Evolutionary conservation across 192 early-diverging fungal species (phyloP).

Genomic region (Coemansia sp.): DNA sequence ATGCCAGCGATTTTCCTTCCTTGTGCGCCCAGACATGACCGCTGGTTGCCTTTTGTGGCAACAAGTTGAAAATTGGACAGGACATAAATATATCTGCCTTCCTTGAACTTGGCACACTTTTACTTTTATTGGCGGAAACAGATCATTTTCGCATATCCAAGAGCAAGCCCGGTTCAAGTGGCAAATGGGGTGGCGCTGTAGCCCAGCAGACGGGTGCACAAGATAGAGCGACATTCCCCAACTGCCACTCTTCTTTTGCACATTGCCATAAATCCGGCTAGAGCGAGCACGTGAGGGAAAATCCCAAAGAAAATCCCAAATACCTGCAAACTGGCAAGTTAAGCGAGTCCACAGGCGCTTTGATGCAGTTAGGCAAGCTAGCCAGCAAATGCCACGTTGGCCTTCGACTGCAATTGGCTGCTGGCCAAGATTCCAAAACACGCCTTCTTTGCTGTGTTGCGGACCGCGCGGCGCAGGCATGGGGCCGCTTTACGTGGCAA

Average conservation of each 20-base stretch:
- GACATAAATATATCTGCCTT: not conserved
- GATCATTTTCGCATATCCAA: not conserved
- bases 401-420: not conserved
- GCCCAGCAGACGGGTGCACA: not conserved
- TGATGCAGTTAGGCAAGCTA: too few species aligned
- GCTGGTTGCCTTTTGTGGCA: not conserved
- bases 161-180: not conserved
- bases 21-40: not conserved
- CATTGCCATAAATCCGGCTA: not conserved
- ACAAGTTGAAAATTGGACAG: not conserved
- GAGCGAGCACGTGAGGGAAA: not conserved
- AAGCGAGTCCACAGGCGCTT: too few species aligned
- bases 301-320: not conserved
- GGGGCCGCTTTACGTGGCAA: not conserved
- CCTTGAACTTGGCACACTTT: not conserved
- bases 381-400: not conserved
- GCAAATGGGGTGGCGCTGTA: not conserved
- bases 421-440: not conserved
- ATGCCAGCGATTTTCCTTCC: not conserved
- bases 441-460: not conserved
- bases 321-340: not conserved
- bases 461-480: not conserved
- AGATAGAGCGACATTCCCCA: not conserved
- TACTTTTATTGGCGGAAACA: not conserved
- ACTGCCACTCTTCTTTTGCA: not conserved